These are phyloP conservation scores for Nitzschia sp. DNA, from an alignment of 108 stramenopile species.

Conservation along the genomic window DNA sequence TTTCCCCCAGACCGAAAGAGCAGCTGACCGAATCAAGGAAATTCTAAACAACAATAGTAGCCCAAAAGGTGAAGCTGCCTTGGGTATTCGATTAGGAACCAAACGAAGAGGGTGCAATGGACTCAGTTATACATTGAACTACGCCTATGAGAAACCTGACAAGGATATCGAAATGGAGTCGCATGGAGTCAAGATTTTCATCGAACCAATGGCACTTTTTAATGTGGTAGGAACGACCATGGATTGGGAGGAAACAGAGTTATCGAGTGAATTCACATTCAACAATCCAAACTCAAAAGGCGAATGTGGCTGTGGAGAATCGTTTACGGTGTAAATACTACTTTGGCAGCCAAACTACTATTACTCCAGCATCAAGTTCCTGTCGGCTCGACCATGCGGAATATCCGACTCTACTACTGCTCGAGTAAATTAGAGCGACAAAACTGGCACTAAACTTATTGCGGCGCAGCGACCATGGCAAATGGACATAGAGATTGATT, in stretches of 20 bases:
- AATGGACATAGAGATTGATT: conserved; percentile 48
- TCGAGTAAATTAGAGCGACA: no score
- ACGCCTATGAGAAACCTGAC: conserved; percentile 75
- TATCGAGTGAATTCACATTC: conserved; percentile 98
- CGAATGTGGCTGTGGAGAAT: conserved; percentile 99
- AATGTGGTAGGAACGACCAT: conserved; percentile 96
- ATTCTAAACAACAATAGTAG: conserved; percentile 37
- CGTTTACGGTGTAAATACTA: conserved; percentile 86
- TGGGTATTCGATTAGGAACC: conserved; percentile 95
- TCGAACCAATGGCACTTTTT: conserved; percentile 99
- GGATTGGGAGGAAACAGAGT: conserved; percentile 97
- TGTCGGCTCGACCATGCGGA: no score
- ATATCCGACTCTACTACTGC: no score
- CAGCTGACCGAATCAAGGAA: conserved; percentile 60
- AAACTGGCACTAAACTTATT: no score
- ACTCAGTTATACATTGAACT: conserved; percentile 97
- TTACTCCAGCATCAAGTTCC: no score
- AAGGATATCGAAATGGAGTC: conserved; percentile 65
- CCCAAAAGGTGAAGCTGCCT: conserved; percentile 51
- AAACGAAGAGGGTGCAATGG: conserved; percentile 99
- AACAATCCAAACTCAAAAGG: conserved; percentile 99
- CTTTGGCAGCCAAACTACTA: neutral
- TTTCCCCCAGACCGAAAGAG: conserved; percentile 51
- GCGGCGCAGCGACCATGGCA: conserved; percentile 59
- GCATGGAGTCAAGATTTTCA: conserved; percentile 86